Conservation (phyloP, 768 basidiomycete species). For the Psilocybe sp. region DNA sequence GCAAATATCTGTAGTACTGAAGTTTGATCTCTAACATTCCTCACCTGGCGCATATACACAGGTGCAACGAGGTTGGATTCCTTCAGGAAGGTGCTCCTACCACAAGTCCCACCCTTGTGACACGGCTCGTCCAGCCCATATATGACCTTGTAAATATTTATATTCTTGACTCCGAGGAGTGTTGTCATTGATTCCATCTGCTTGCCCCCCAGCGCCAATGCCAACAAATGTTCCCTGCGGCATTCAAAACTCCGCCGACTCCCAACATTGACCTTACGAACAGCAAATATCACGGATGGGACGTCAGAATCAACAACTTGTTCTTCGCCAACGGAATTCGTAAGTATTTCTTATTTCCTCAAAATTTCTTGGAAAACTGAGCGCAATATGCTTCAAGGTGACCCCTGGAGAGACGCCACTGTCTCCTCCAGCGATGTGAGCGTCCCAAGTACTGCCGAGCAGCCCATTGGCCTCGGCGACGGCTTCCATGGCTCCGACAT, state of each 20-base stretch:
- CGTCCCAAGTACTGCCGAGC: slow-evolving; percentile 42
- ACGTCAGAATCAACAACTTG: slow-evolving; percentile 48
- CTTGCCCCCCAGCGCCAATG: slow-evolving; percentile 51
- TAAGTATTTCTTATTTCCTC: slow-evolving; percentile 27
- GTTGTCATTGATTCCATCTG: neutral
- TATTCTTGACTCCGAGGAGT: neutral
- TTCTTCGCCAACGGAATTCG: slow-evolving; percentile 70
- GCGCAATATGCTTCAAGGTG: slow-evolving; percentile 36
- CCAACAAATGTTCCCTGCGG: slow-evolving; percentile 58
- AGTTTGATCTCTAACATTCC: too few species aligned
- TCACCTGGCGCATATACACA: slow-evolving; percentile 16
- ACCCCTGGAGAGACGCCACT: slow-evolving; percentile 69
- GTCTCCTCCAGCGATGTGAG: slow-evolving; percentile 51
- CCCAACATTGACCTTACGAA: slow-evolving; percentile 44
- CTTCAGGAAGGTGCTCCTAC: slow-evolving; percentile 44
- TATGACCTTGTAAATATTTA: slow-evolving; percentile 47
- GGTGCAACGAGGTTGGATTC: slow-evolving; percentile 68
- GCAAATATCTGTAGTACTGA: too few species aligned
- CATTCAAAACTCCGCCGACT: slow-evolving; percentile 43
- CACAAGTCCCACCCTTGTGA: slow-evolving; percentile 39
- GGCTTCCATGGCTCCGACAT: slow-evolving; percentile 72
- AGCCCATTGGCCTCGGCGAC: slow-evolving; percentile 53
- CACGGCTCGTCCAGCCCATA: slow-evolving; percentile 49
- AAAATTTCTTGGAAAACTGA: neutral
- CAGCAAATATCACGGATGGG: slow-evolving; percentile 55